phyloP scores from a whole-genome alignment of 352 stramenopile species.

The Globisporangium middletonii region DNA sequence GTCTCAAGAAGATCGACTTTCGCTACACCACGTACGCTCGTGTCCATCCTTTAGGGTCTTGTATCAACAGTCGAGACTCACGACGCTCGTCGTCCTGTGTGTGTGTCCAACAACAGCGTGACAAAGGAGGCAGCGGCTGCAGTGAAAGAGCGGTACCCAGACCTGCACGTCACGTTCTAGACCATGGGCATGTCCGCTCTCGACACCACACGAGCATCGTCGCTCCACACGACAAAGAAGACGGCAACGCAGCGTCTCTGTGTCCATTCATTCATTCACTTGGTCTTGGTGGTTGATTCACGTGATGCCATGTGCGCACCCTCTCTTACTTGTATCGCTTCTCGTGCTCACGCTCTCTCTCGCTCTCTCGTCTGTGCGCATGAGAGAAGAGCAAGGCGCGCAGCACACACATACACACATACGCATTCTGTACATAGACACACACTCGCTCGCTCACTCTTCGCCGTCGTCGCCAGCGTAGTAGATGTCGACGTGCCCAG shows the following conservation, averaged over 20 bases:
- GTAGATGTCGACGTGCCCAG: conserved; percentile 62
- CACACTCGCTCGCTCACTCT: conserved; percentile 35
- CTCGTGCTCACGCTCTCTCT: neutral
- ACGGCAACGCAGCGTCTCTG: conserved; percentile 3
- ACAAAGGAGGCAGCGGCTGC: conserved; percentile 73
- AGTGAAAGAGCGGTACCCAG: conserved; percentile 69
- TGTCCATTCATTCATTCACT: neutral
- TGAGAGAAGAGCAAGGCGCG: too few species aligned
- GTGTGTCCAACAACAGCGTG: conserved; percentile 29
- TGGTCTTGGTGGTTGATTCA: neutral
- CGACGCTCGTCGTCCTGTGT: neutral
- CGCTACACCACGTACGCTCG: conserved; percentile 79
- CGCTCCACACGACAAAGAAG: too few species aligned
- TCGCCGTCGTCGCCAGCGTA: conserved; percentile 57
- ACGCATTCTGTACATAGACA: neutral
- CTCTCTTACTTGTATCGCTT: neutral
- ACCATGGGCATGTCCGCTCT: too few species aligned
- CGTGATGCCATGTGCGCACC: neutral
- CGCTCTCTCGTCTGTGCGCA: neutral
- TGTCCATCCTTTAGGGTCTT: neutral
- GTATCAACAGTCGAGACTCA: too few species aligned
- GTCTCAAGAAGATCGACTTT: conserved; percentile 87
- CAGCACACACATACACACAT: conserved; percentile 4
- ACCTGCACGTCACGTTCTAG: conserved; percentile 51
- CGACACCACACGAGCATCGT: conserved; percentile 1